Conservation (phyloP, 371 early-diverging fungal species). For the Syncephalastrum racemosum region DNA sequence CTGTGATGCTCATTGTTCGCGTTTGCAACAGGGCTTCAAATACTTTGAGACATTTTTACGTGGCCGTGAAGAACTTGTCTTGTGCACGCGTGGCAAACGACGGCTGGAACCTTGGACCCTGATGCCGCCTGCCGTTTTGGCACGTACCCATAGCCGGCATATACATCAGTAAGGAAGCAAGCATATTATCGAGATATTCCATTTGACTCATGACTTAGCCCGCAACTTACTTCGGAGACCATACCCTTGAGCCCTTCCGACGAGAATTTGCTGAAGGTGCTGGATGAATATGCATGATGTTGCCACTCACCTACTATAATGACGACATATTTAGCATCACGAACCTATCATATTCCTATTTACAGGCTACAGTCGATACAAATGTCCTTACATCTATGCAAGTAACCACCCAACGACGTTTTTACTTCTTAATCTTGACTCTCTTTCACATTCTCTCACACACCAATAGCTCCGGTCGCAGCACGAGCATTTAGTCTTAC, state of each 20-base stretch:
- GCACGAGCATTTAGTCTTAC: conserved; percentile 53
- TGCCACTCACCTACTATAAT: too few relatives aligned
- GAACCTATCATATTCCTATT: conserved; percentile 63
- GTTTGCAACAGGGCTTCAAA: conserved; percentile 64
- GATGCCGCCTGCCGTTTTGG: conserved; percentile 11
- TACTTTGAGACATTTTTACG: conserved; percentile 73
- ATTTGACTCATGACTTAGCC: too few relatives aligned
- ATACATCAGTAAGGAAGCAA: too few relatives aligned
- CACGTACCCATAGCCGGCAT: background rate
- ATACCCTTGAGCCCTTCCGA: too few relatives aligned
- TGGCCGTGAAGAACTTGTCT: conserved; percentile 73
- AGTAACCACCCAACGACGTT: conserved; percentile 2
- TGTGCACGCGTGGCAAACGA: conserved; percentile 39
- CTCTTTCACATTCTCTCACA: background rate
- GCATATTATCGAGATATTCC: too few relatives aligned
- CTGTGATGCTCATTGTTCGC: background rate
- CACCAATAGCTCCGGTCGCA: conserved; percentile 43
- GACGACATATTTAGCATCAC: conserved; percentile 36
- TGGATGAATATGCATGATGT: too few relatives aligned
- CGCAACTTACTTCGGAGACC: too few relatives aligned
- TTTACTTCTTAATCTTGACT: too few relatives aligned
- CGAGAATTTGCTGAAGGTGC: too few relatives aligned
- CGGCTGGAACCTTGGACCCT: conserved; percentile 8
- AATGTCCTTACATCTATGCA: conserved; percentile 84
- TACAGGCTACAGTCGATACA: conserved; percentile 77